These are phyloP conservation scores for Cryoendolithus antarcticus DNA, from an alignment of 2,329 filamentous ascomycete species.

Conservation along the genomic window DNA sequence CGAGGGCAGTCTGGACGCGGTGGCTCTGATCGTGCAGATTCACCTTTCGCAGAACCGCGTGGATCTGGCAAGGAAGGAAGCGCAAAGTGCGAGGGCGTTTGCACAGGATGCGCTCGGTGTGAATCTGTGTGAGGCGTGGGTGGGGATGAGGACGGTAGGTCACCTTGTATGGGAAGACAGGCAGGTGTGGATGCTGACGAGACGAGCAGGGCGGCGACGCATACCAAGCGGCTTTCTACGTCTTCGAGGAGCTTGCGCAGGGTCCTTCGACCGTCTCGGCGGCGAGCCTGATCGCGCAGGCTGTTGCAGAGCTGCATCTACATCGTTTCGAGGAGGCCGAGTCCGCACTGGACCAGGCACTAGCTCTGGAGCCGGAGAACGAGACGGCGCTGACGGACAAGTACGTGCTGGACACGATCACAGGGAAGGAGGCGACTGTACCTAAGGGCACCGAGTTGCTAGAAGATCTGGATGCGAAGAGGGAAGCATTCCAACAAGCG, in stretches of 20 bases:
- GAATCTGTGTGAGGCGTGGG: slow-evolving; percentile 92
- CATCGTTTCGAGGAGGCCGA: slow-evolving; percentile 82
- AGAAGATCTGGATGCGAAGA: slow-evolving; percentile 70
- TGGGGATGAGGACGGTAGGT: slow-evolving; percentile 71
- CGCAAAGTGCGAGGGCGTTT: slow-evolving; percentile 75
- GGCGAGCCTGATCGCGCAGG: slow-evolving; percentile 70
- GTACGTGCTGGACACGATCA: slow-evolving; percentile 64
- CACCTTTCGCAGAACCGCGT: slow-evolving; percentile 83
- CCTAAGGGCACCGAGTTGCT: slow-evolving; percentile 60
- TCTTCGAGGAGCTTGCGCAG: slow-evolving; percentile 91
- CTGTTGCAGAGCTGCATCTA: slow-evolving; percentile 81
- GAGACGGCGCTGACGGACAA: slow-evolving; percentile 70
- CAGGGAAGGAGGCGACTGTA: slow-evolving; percentile 55
- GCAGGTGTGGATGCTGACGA: background rate
- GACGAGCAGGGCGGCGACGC: slow-evolving; percentile 68
- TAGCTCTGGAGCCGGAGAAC: slow-evolving; percentile 59
- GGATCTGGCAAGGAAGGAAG: slow-evolving; percentile 84
- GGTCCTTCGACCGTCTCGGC: slow-evolving; percentile 68
- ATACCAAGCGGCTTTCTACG: slow-evolving; percentile 94
- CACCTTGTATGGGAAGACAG: background rate
- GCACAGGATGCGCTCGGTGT: slow-evolving; percentile 89
- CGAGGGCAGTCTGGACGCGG: slow-evolving; percentile 65
- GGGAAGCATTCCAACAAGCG: slow-evolving; percentile 72
- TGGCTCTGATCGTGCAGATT: slow-evolving; percentile 83
- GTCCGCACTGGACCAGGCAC: slow-evolving; percentile 66